Percentiles rank a stretch among this genome's conserved stretches.
Conservation (phyloP, 768 basidiomycete species). For the Tephrocybe sp. region DNA sequence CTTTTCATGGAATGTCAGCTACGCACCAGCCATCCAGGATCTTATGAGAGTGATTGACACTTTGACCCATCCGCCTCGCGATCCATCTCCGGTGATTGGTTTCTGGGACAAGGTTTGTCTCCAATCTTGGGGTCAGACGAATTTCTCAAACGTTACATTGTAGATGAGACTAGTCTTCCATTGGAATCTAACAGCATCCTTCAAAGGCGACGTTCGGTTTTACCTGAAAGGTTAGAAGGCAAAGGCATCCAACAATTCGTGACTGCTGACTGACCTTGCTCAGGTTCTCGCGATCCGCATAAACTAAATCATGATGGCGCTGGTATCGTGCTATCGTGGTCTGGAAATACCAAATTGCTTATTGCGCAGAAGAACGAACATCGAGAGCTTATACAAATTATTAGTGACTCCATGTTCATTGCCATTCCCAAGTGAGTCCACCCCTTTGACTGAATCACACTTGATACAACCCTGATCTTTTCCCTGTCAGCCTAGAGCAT, state of each 20-base stretch:
- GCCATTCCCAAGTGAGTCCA: conserved; percentile 82
- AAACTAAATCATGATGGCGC: conserved; percentile 66
- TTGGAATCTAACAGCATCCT: conserved; percentile 70
- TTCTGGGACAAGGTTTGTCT: conserved; percentile 90
- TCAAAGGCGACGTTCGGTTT: conserved; percentile 68
- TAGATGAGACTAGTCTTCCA: conserved; percentile 80
- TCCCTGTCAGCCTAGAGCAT: conserved; percentile 18
- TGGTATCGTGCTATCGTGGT: conserved; percentile 86
- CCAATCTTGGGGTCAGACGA: background rate
- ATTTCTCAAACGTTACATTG: conserved; percentile 1
- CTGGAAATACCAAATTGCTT: conserved; percentile 66
- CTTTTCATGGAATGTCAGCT: conserved; percentile 88
- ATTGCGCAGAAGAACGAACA: conserved; percentile 72
- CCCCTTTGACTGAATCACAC: background rate
- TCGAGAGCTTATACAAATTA: conserved; percentile 78
- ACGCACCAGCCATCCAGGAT: conserved; percentile 83
- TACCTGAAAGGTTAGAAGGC: conserved; percentile 78
- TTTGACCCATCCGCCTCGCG: conserved; percentile 71
- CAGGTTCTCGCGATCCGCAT: conserved; percentile 85
- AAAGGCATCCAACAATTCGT: background rate
- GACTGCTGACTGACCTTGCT: background rate
- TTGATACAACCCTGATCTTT: background rate
- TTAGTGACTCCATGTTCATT: conserved; percentile 76
- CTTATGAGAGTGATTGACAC: conserved; percentile 81
- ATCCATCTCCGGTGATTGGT: conserved; percentile 79